phyloP scores from a whole-genome alignment of 1,284 basidiomycete species.

The Termitomyces sp. region DNA sequence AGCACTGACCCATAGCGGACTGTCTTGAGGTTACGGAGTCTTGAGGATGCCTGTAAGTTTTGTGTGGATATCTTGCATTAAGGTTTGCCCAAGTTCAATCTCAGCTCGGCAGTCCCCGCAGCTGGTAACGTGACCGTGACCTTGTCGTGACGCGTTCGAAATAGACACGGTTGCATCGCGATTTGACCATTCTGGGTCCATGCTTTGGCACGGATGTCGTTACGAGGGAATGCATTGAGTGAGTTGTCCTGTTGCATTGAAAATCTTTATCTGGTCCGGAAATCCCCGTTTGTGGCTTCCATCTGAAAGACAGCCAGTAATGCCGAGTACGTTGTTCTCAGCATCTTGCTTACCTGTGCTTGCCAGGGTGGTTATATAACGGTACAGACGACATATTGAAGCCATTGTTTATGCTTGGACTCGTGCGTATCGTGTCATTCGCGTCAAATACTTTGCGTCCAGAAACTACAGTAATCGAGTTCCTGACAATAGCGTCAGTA shows the following conservation, averaged over 20 bases:
- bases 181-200: too few relatives aligned
- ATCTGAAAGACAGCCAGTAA: too few relatives aligned
- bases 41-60: constrained; percentile 31
- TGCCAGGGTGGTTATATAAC: too few relatives aligned
- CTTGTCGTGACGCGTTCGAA: neutral
- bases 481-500: neutral
- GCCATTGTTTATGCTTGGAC: too few relatives aligned
- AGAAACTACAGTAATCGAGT: neutral
- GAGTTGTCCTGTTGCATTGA: too few relatives aligned
- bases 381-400: too few relatives aligned
- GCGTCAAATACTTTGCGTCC: neutral
- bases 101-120: constrained; percentile 26
- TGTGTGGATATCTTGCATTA: constrained; percentile 38
- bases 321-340: neutral
- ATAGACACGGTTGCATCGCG: too few relatives aligned
- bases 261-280: too few relatives aligned
- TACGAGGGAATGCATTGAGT: too few relatives aligned
- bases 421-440: too few relatives aligned
- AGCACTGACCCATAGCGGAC: constrained; percentile 53
- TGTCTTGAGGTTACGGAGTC: constrained; percentile 40
- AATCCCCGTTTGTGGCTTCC: neutral
- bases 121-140: constrained; percentile 11
- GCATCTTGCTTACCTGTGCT: neutral
- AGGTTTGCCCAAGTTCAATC: constrained; percentile 31
- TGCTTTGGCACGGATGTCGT: too few relatives aligned